Evolutionary conservation across 2,329 filamentous ascomycete species (phyloP).

Genomic region (Pseudogymnoascus verrucosus): DNA sequence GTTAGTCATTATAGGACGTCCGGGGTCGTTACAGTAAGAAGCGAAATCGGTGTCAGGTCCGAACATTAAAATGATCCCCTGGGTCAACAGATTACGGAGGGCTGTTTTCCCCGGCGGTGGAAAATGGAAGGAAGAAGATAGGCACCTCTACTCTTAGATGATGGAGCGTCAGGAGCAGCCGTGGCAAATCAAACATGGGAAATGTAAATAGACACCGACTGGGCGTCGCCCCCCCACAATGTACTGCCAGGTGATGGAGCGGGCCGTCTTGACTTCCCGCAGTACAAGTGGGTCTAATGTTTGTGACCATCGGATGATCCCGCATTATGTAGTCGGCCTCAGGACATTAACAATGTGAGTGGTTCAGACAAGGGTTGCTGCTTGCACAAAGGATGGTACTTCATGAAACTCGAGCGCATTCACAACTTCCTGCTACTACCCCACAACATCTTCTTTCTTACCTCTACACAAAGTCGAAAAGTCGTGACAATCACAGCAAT

Average conservation of each 20-base stretch:
- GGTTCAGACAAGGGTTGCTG: too few species aligned
- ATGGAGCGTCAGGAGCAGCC: too few species aligned
- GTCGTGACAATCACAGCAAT: not conserved
- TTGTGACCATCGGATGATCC: not conserved
- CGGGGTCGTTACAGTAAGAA: too few species aligned
- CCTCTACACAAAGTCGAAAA: not conserved
- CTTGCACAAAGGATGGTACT: too few species aligned
- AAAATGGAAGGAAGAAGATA: not conserved
- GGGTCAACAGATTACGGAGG: not conserved
- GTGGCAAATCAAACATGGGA: not conserved
- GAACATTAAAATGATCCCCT: not conserved
- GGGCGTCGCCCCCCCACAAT: not conserved
- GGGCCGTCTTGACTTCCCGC: not conserved
- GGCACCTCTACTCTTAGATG: not conserved
- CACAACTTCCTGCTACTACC: not conserved
- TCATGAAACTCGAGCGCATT: not conserved
- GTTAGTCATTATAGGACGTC: too few species aligned
- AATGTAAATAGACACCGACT: not conserved
- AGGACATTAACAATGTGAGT: not conserved
- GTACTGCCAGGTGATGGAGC: not conserved
- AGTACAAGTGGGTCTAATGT: too few species aligned
- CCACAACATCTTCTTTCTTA: not conserved
- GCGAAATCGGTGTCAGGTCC: too few species aligned
- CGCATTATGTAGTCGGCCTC: not conserved
- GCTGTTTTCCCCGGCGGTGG: not conserved